These are phyloP conservation scores for Mangifera indica DNA, from an alignment of 345 rosid genomes.

Conservation along the genomic window DNA sequence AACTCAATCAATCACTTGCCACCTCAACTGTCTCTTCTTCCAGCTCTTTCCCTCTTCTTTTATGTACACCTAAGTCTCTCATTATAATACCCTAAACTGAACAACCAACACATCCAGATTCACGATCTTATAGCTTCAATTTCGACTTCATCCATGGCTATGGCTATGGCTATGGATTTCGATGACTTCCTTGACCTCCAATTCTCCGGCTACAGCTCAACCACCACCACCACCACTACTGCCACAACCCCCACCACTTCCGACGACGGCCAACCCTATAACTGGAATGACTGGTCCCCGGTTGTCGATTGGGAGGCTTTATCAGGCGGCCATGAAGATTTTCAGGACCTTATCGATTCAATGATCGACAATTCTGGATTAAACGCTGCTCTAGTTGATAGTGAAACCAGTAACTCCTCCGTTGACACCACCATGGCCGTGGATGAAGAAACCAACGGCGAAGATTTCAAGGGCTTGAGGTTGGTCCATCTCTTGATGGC, in stretches of 20 bases:
- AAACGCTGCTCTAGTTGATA: slow-evolving; percentile 13
- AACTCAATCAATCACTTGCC: slow-evolving; percentile 15
- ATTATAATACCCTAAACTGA: background rate
- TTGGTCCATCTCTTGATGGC: slow-evolving; percentile 88
- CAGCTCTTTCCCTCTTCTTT: slow-evolving; percentile 24
- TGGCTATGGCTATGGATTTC: slow-evolving; percentile 57
- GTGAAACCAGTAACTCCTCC: slow-evolving; percentile 44
- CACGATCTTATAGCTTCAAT: background rate
- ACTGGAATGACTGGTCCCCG: slow-evolving; percentile 70
- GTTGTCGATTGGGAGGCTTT: slow-evolving; percentile 71
- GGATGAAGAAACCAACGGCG: slow-evolving; percentile 40
- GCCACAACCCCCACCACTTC: slow-evolving; percentile 43
- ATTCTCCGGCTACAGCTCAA: slow-evolving; percentile 42
- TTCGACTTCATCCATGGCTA: background rate
- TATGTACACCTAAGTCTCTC: background rate
- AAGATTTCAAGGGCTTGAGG: no score
- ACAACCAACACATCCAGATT: background rate
- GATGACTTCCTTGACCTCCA: slow-evolving; percentile 41
- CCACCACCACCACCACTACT: slow-evolving; percentile 40
- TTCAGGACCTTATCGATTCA: slow-evolving; percentile 65
- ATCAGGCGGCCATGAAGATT: slow-evolving; percentile 47
- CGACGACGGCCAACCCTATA: slow-evolving; percentile 34
- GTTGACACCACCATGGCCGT: slow-evolving; percentile 21
- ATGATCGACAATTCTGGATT: slow-evolving; percentile 47
- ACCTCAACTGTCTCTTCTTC: slow-evolving; percentile 32